A percentile compares a stretch with the other conserved stretches of the same genome.
Evolutionary conservation across 306 rosid genomes (phyloP).

Genomic region (Luffa aegyptiaca): DNA sequence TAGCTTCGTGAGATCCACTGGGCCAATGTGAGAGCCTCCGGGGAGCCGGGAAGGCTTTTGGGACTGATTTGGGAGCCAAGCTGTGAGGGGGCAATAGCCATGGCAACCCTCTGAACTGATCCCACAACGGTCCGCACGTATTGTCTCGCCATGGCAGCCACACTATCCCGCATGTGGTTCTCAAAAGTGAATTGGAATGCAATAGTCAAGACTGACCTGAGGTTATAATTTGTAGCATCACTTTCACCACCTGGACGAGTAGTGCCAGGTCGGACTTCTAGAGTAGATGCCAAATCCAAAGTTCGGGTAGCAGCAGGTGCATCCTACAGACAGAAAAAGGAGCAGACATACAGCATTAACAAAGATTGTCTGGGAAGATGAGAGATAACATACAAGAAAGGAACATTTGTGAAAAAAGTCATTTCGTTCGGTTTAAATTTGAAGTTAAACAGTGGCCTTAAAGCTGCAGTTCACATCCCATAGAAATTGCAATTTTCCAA

Average conservation of each 20-base stretch:
- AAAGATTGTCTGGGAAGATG: background rate
- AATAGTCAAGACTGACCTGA: conserved; percentile 81
- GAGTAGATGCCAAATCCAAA: conserved; percentile 82
- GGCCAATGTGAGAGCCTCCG: conserved; percentile 82
- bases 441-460: background rate
- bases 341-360: background rate
- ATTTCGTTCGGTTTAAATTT: background rate
- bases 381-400: background rate
- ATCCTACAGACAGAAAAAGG: conserved; percentile 34
- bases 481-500: background rate
- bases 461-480: background rate
- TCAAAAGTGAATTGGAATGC: conserved; percentile 93
- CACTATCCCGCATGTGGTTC: conserved; percentile 76
- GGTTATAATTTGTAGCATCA: conserved; percentile 47
- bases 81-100: conserved; percentile 86
- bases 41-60: conserved; percentile 71
- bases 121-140: conserved; percentile 87
- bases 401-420: background rate
- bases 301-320: conserved; percentile 54
- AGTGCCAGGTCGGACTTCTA: conserved; percentile 69
- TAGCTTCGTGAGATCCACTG: conserved; percentile 77
- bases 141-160: conserved; percentile 98
- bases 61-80: conserved; percentile 51
- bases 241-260: conserved; percentile 45
- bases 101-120: conserved; percentile 95